Conservation (phyloP, 2,329 filamentous ascomycete genomes). For the Cladosporium phlei region DNA sequence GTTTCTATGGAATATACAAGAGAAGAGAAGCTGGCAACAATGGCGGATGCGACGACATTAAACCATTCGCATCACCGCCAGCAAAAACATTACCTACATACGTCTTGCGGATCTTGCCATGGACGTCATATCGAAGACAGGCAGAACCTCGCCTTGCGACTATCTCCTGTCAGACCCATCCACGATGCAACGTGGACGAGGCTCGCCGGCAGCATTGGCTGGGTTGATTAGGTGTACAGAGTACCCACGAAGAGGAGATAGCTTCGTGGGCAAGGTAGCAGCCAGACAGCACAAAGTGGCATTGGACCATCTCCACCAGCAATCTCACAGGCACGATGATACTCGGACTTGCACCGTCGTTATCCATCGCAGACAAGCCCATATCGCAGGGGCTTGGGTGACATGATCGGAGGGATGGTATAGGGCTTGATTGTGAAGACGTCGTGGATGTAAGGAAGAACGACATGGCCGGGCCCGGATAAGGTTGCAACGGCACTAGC, state of each 20-base stretch:
- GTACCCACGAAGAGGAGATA: conserved; percentile 1
- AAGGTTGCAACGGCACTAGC: conserved; percentile 6
- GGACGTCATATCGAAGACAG: conserved; percentile 1
- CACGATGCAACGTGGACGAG: conserved; percentile 11
- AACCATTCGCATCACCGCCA: no score
- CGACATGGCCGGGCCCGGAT: background rate
- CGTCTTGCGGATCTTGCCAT: no score
- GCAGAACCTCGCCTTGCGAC: background rate
- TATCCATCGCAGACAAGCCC: background rate
- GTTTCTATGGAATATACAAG: no score
- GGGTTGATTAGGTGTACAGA: background rate
- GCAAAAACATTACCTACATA: no score
- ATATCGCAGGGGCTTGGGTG: conserved; percentile 2
- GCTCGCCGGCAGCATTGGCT: conserved; percentile 6
- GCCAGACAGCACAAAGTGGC: background rate
- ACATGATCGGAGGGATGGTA: background rate
- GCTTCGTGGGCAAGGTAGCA: conserved; percentile 8
- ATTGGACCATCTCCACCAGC: conserved; percentile 1
- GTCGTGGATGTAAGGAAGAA: no score
- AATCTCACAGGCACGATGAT: conserved; percentile 1
- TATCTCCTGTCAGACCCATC: background rate
- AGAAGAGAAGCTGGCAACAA: no score
- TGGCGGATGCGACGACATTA: no score
- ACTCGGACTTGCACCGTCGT: background rate
- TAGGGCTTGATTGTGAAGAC: background rate